Evolutionary conservation across 768 basidiomycete genomes (phyloP).

Genomic region (Paxillus involutus): DNA sequence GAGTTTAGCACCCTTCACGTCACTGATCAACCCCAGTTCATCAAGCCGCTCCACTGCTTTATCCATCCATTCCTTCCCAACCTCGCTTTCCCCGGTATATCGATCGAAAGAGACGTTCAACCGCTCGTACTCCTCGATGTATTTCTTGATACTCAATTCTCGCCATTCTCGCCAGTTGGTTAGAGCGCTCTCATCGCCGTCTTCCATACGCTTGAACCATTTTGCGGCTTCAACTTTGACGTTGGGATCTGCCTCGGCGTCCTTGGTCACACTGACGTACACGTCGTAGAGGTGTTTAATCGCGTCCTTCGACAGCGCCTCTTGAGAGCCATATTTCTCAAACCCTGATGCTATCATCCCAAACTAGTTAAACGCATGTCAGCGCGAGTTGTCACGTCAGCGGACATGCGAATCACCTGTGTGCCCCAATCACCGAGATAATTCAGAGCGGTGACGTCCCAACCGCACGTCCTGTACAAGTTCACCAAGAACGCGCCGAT

Average conservation of each 20-base stretch:
- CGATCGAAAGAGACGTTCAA: conserved; percentile 91
- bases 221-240: conserved; percentile 77
- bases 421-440: conserved; percentile 99
- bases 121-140: conserved; percentile 82
- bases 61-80: conserved; percentile 71
- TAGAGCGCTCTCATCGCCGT: conserved; percentile 83
- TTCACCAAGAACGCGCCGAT: conserved; percentile 95
- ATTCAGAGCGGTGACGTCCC: conserved; percentile 89
- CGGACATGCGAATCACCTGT: conserved; percentile 56
- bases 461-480: conserved; percentile 88
- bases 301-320: conserved; percentile 80
- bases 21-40: conserved; percentile 72
- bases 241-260: conserved; percentile 67
- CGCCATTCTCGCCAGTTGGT: conserved; percentile 93
- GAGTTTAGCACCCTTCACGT: conserved; percentile 78
- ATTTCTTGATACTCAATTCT: conserved; percentile 85
- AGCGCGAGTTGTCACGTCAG: not conserved
- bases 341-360: conserved; percentile 90
- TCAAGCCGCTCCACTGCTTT: conserved; percentile 67
- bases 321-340: conserved; percentile 86
- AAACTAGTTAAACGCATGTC: conserved; percentile 45
- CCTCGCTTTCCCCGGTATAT: conserved; percentile 88
- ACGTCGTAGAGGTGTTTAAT: conserved; percentile 95
- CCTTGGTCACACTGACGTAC: conserved; percentile 92
- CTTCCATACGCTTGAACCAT: conserved; percentile 96